These are phyloP conservation scores for Termitomyces sp. DNA, from an alignment of 768 basidiomycete species.

Conservation along the genomic window DNA sequence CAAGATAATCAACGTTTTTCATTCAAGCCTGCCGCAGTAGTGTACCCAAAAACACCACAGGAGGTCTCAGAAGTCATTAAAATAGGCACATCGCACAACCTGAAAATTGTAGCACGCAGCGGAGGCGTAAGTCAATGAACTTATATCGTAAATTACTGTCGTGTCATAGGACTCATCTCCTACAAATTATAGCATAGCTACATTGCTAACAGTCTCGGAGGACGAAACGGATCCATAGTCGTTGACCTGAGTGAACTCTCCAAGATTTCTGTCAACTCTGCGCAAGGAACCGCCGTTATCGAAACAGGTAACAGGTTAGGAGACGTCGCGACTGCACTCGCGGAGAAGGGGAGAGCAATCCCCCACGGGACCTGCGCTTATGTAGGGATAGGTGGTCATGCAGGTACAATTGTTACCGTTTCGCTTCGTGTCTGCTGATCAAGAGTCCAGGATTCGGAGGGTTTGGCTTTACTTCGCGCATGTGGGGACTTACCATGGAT, in stretches of 20 bases:
- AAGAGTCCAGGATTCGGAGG: slow-evolving; percentile 35
- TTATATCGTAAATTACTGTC: no score
- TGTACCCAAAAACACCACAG: slow-evolving; percentile 29
- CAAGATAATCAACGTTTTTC: slow-evolving; percentile 39
- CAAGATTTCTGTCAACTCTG: slow-evolving; percentile 32
- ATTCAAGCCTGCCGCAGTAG: slow-evolving; percentile 33
- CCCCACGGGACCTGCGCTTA: slow-evolving; percentile 53
- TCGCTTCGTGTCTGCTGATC: neutral
- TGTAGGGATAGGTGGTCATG: slow-evolving; percentile 51
- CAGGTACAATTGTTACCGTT: slow-evolving; percentile 20
- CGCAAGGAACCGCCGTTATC: slow-evolving; percentile 33
- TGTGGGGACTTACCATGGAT: slow-evolving; percentile 52
- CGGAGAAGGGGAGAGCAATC: slow-evolving; percentile 37
- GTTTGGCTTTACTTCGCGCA: slow-evolving; percentile 45
- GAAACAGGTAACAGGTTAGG: slow-evolving; percentile 44
- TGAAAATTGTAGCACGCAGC: slow-evolving; percentile 39
- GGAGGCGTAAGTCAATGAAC: slow-evolving; percentile 33
- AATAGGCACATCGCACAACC: slow-evolving; percentile 26
- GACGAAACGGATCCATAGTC: slow-evolving; percentile 31
- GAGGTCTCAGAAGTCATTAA: slow-evolving; percentile 35
- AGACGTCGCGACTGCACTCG: slow-evolving; percentile 39
- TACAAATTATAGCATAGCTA: neutral
- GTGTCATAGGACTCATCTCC: no score
- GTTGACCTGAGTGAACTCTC: slow-evolving; percentile 43
- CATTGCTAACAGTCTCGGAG: neutral